Evolutionary conservation across 768 basidiomycete genomes (phyloP).

Genomic region (Clavaria fumosa): DNA sequence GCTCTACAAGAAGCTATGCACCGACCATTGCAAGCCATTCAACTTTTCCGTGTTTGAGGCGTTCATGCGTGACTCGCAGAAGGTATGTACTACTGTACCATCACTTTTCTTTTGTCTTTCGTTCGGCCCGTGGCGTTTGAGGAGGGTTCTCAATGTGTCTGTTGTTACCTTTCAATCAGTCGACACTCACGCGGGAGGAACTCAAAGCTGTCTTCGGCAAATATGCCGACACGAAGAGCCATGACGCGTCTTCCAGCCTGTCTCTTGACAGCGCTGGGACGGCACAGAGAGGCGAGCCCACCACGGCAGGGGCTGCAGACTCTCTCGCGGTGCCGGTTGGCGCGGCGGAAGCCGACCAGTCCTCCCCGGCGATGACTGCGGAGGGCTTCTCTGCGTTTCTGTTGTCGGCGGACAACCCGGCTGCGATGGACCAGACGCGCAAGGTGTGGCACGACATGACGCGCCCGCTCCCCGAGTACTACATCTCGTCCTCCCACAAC

Average conservation of each 20-base stretch:
- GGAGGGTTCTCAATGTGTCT: too few species aligned
- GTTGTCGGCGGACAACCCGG: conserved; percentile 59
- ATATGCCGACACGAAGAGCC: conserved; percentile 15
- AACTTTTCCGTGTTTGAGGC: conserved; percentile 28
- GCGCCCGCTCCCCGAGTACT: conserved; percentile 75
- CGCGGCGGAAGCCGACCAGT: too few species aligned
- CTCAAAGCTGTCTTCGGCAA: conserved; percentile 22
- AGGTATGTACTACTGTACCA: conserved; percentile 21
- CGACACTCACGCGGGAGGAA: conserved; percentile 19
- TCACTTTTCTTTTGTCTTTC: too few species aligned
- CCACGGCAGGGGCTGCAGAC: too few species aligned
- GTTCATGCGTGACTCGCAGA: conserved; percentile 31
- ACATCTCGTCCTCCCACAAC: conserved; percentile 85
- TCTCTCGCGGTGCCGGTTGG: too few species aligned
- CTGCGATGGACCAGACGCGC: conserved; percentile 25
- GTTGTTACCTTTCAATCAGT: too few species aligned
- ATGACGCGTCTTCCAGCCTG: conserved; percentile 3
- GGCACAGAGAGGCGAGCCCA: too few species aligned
- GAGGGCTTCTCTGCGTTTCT: conserved; percentile 70
- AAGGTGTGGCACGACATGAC: conserved; percentile 75
- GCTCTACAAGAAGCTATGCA: conserved; percentile 32
- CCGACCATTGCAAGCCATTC: conserved; percentile 20
- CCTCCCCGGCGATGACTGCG: conserved; percentile 37
- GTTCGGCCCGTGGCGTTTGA: too few species aligned
- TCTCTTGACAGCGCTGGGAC: not conserved